Percentiles rank a stretch among this genome's conserved stretches.
phyloP scores from a whole-genome alignment of 345 rosid genomes.

The Eucalyptus camaldulensis region DNA sequence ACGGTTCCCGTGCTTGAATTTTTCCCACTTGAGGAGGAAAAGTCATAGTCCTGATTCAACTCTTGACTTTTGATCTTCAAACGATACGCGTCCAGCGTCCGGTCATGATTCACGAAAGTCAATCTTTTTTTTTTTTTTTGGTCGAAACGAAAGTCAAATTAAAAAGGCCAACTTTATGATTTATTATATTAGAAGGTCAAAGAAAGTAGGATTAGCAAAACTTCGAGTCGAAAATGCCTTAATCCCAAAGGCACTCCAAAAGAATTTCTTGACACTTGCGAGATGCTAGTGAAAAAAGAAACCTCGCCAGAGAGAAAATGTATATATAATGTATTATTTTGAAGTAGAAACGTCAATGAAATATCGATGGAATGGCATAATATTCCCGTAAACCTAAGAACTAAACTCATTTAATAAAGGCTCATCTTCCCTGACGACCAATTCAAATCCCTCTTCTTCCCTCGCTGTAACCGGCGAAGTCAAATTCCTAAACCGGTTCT shows the following conservation, averaged over 20 bases:
- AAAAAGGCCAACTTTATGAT: neutral
- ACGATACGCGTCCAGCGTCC: neutral
- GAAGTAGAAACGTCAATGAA: neutral
- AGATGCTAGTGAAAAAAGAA: neutral
- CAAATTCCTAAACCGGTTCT: neutral
- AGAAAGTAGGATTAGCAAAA: neutral
- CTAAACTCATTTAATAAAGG: neutral
- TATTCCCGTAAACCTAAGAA: neutral
- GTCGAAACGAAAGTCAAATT: no score
- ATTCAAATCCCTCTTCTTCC: neutral
- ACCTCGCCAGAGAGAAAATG: neutral
- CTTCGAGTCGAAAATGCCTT: neutral
- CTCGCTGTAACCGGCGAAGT: neutral
- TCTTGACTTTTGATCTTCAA: neutral
- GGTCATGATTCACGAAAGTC: neutral
- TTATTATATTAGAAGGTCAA: neutral
- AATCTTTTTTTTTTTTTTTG: neutral
- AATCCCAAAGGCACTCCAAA: neutral
- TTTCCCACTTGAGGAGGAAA: neutral
- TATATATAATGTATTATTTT: neutral
- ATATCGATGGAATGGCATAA: accelerated
- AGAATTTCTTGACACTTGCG: neutral
- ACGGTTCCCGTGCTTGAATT: neutral
- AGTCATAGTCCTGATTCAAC: neutral
- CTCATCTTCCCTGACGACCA: neutral